Evolutionary conservation across 192 early-diverging fungal species (phyloP).

Genomic region (Cladochytrium replicatum): DNA sequence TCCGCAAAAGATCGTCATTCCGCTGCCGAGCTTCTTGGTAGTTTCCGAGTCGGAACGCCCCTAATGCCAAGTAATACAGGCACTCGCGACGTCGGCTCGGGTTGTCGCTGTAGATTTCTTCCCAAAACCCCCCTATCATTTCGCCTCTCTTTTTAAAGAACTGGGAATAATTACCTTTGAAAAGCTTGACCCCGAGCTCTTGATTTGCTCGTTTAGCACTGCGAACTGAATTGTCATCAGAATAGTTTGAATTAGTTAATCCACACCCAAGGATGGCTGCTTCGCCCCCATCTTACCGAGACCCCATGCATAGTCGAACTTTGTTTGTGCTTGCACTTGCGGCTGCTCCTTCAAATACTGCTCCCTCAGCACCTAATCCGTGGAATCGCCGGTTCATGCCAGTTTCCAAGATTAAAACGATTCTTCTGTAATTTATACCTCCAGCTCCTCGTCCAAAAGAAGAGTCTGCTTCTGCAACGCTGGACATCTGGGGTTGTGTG

Average conservation of each 20-base stretch:
- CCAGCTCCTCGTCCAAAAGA: too few relatives aligned
- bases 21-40: conserved; percentile 72
- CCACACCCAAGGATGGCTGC: not conserved
- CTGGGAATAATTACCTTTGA: conserved; percentile 44
- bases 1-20: conserved; percentile 68
- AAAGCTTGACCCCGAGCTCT: conserved; percentile 62
- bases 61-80: conserved; percentile 86
- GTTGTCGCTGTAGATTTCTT: conserved; percentile 80
- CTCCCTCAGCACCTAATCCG: too few relatives aligned
- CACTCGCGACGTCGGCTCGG: conserved; percentile 84
- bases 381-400: too few relatives aligned
- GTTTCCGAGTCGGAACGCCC: conserved; percentile 83
- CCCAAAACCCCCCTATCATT: conserved; percentile 9
- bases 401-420: too few relatives aligned
- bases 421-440: too few relatives aligned
- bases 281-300: conserved; percentile 65
- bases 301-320: conserved; percentile 96
- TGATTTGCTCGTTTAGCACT: conserved; percentile 19
- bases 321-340: conserved; percentile 69
- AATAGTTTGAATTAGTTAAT: not conserved
- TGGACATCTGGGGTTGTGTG: too few relatives aligned
- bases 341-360: conserved; percentile 57
- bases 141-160: not conserved
- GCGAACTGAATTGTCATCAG: not conserved
- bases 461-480: too few relatives aligned